Percentiles rank a stretch among this genome's conserved stretches.
These are phyloP conservation scores for Dacryopinax primogenitus DNA, from an alignment of 768 basidiomycete species.

Conservation along the genomic window DNA sequence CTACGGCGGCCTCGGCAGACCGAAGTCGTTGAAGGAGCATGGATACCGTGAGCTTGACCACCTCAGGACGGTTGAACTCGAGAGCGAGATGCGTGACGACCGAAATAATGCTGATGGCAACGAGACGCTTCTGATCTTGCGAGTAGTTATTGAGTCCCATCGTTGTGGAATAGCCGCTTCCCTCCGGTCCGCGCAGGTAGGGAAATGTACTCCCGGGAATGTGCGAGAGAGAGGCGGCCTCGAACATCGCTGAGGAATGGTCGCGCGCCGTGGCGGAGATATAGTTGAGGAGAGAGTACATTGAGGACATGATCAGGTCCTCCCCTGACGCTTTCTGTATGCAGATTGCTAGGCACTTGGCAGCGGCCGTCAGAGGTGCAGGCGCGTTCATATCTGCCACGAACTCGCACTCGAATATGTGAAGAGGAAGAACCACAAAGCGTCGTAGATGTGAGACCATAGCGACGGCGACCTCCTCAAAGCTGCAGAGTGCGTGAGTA, in stretches of 20 bases:
- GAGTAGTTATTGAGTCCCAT: slow-evolving; percentile 52
- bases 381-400: slow-evolving; percentile 58
- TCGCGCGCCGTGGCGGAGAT: slow-evolving; percentile 57
- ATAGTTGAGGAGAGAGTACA: slow-evolving; percentile 92
- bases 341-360: slow-evolving; percentile 80
- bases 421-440: slow-evolving; percentile 76
- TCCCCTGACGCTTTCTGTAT: slow-evolving; percentile 79
- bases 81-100: slow-evolving; percentile 78
- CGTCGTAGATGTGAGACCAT: slow-evolving; percentile 71
- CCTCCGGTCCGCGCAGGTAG: not conserved
- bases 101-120: slow-evolving; percentile 82
- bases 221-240: slow-evolving; percentile 23
- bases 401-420: slow-evolving; percentile 80
- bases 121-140: slow-evolving; percentile 71
- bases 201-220: slow-evolving; percentile 33
- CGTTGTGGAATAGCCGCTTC: slow-evolving; percentile 45
- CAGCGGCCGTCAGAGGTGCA: slow-evolving; percentile 68
- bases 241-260: slow-evolving; percentile 33
- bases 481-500: slow-evolving; percentile 35
- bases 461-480: slow-evolving; percentile 60
- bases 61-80: slow-evolving; percentile 58
- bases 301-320: slow-evolving; percentile 82
- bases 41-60: slow-evolving; percentile 75
- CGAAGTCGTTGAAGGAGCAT: slow-evolving; percentile 84
- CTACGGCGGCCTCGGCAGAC: slow-evolving; percentile 72